A percentile compares a stretch with the other conserved stretches of the same genome.
Conservation (phyloP, 2,329 filamentous ascomycete species). For the Ophiostoma perfectum region DNA sequence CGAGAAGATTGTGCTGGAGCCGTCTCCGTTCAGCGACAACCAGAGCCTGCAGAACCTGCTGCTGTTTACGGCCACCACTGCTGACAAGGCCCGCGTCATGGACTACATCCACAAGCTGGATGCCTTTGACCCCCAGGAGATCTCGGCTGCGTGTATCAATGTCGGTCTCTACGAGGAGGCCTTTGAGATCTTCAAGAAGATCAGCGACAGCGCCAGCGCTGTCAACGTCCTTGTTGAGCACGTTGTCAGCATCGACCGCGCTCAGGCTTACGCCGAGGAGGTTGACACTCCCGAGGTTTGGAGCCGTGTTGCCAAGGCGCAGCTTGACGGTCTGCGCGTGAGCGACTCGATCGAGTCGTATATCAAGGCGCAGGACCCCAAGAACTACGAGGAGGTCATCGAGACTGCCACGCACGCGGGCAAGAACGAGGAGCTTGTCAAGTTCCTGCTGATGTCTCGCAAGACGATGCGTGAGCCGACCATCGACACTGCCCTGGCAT, state of each 20-base stretch:
- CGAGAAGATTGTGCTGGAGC: constrained; percentile 99
- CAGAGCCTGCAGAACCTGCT: constrained; percentile 92
- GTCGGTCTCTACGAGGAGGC: constrained; percentile 95
- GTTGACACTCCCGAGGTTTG: constrained; percentile 93
- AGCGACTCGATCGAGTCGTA: constrained; percentile 93
- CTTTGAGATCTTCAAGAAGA: constrained; percentile 98
- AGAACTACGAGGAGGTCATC: constrained; percentile 92
- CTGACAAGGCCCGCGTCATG: constrained; percentile 90
- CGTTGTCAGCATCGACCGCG: constrained; percentile 95
- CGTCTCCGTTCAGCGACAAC: constrained; percentile 98
- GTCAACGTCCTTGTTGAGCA: constrained; percentile 92
- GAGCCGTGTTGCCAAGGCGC: constrained; percentile 97
- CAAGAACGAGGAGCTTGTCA: constrained; percentile 96
- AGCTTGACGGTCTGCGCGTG: constrained; percentile 90
- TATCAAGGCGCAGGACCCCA: constrained; percentile 87
- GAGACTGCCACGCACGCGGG: constrained; percentile 91
- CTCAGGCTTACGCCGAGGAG: constrained; percentile 90
- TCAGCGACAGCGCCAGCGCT: constrained; percentile 78
- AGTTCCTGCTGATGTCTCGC: constrained; percentile 92
- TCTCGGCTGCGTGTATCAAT: constrained; percentile 86
- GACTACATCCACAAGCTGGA: constrained; percentile 92
- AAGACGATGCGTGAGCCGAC: constrained; percentile 92
- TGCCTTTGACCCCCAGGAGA: constrained; percentile 85
- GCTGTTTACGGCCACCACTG: constrained; percentile 93
- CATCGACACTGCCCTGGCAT: constrained; percentile 89